A percentile compares a stretch with the other conserved stretches of the same genome.
Evolutionary conservation across 2,329 filamentous ascomycete species (phyloP).

Genomic region (Calonectria crousiana): DNA sequence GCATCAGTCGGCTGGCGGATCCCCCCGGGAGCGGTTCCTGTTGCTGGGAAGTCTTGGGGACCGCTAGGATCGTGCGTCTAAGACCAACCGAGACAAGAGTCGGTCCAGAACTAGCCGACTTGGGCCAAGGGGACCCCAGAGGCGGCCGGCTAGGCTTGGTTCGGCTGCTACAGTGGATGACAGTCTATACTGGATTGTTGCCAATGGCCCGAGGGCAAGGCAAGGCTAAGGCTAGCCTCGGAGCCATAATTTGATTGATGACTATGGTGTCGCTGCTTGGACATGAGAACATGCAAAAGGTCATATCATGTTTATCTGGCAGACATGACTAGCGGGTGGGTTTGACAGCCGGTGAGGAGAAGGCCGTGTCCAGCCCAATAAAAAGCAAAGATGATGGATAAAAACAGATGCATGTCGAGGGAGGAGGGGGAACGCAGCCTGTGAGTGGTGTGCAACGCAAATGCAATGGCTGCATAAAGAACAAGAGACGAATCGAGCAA

Average conservation of each 20-base stretch:
- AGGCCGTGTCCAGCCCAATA: neutral
- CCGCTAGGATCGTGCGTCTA: constrained; percentile 20
- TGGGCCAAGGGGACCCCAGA: constrained; percentile 4
- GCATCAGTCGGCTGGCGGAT: constrained; percentile 9
- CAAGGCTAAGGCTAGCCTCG: constrained; percentile 8
- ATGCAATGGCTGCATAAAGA: constrained; percentile 1
- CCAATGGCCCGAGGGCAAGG: constrained; percentile 2
- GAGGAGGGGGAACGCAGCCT: neutral
- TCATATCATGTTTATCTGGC: constrained; percentile 5
- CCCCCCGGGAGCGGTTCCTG: constrained; percentile 21
- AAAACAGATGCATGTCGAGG: neutral
- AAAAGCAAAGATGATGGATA: constrained; percentile 6
- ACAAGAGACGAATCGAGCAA: neutral
- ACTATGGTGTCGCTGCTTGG: neutral
- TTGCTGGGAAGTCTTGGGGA: constrained; percentile 10
- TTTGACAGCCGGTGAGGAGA: constrained; percentile 1
- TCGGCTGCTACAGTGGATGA: constrained; percentile 4
- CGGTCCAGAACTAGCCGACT: neutral
- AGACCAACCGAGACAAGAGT: constrained; percentile 21
- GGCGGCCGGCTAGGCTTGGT: constrained; percentile 5
- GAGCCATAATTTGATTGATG: constrained; percentile 9
- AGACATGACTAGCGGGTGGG: neutral
- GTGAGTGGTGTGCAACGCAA: neutral
- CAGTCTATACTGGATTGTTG: constrained; percentile 5
- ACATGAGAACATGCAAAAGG: neutral